A percentile compares a stretch with the other conserved stretches of the same genome.
Evolutionary conservation across 2,329 filamentous ascomycete species (phyloP).

Genomic region (Chaetomium globosum): DNA sequence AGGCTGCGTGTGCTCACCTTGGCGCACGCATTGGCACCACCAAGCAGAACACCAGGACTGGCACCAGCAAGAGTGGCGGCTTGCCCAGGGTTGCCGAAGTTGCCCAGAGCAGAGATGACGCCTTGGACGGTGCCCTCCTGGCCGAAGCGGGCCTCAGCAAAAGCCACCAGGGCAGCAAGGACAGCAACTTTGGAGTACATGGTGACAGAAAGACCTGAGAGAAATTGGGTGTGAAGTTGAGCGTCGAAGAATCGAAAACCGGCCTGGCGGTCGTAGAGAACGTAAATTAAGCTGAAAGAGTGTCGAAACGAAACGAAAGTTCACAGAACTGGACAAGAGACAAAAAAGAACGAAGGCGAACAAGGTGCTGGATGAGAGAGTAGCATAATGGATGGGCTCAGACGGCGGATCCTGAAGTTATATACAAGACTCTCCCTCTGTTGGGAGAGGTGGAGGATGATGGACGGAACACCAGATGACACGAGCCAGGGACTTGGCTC

Average conservation of each 20-base stretch:
- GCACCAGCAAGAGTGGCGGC: conserved; percentile 66
- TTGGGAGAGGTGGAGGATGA: conserved; percentile 15
- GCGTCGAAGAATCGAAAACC: conserved; percentile 27
- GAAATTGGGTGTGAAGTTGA: conserved; percentile 15
- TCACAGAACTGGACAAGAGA: conserved; percentile 38
- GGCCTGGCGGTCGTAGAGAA: conserved; percentile 25
- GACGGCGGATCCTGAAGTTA: conserved; percentile 29
- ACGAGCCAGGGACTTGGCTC: conserved; percentile 28
- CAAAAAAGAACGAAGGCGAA: conserved; percentile 30
- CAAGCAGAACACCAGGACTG: conserved; percentile 64
- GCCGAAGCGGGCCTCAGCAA: conserved; percentile 61
- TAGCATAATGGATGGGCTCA: conserved; percentile 5
- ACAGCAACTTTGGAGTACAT: conserved; percentile 36
- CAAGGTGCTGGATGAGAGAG: conserved; percentile 31
- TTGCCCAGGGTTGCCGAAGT: conserved; percentile 60
- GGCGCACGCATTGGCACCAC: conserved; percentile 66
- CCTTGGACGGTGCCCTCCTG: conserved; percentile 63
- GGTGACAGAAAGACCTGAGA: conserved; percentile 22
- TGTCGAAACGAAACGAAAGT: conserved; percentile 37
- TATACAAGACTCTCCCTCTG: conserved; percentile 28
- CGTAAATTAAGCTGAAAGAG: conserved; percentile 30
- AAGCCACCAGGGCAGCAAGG: conserved; percentile 45
- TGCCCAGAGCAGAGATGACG: conserved; percentile 56
- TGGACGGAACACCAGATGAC: conserved; percentile 27
- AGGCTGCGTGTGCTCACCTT: conserved; percentile 49